Evolutionary conservation across 2,329 filamentous ascomycete genomes (phyloP).

Genomic region (Verticillium klebahnii): DNA sequence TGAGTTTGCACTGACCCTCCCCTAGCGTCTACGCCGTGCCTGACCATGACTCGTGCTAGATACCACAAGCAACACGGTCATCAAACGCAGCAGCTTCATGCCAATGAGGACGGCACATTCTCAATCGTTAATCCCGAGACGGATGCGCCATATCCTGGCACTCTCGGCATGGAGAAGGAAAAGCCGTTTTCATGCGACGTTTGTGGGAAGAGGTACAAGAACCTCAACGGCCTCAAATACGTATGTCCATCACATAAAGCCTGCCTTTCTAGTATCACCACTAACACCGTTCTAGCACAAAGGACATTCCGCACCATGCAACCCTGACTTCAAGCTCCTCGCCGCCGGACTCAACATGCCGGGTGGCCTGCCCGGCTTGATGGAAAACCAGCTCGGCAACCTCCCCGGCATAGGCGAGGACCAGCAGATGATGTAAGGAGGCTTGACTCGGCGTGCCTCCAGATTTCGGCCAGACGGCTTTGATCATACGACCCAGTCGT

Average conservation of each 20-base stretch:
- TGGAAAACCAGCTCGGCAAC: constrained; percentile 20
- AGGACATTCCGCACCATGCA: constrained; percentile 82
- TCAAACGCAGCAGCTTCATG: constrained; percentile 92
- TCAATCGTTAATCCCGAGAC: constrained; percentile 98
- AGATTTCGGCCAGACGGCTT: background rate
- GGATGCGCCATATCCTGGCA: constrained; percentile 88
- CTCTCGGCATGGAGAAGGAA: constrained; percentile 99
- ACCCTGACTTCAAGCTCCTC: constrained; percentile 64
- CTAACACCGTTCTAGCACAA: constrained; percentile 49
- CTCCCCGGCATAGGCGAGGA: constrained; percentile 42
- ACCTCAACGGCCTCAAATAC: constrained; percentile 97
- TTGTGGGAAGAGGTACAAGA: constrained; percentile 98
- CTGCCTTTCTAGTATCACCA: constrained; percentile 17
- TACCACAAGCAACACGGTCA: constrained; percentile 83
- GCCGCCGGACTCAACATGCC: constrained; percentile 39
- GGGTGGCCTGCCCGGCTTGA: constrained; percentile 17
- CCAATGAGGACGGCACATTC: constrained; percentile 95
- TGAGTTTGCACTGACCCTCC: constrained; percentile 43
- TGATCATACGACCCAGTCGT: background rate
- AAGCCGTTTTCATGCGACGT: constrained; percentile 97
- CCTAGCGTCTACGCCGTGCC: constrained; percentile 1
- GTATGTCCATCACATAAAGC: constrained; percentile 36
- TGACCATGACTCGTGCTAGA: constrained; percentile 28
- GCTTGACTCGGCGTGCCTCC: background rate
- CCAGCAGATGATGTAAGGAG: constrained; percentile 20